Evolutionary conservation across 345 rosid genomes (phyloP).

Genomic region (Excoecaria cochinchinensis): DNA sequence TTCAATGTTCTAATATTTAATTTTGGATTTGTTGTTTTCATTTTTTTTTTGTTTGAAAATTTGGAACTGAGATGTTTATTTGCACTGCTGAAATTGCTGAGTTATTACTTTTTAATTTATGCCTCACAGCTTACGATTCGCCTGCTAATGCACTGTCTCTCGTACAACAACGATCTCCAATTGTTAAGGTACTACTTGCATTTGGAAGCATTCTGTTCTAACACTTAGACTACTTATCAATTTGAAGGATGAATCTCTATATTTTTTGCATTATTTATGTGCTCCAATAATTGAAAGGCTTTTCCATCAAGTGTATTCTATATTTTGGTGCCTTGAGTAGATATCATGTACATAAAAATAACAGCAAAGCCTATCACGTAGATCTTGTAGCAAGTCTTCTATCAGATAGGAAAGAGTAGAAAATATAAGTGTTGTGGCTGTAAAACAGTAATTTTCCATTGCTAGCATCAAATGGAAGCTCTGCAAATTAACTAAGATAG

Average conservation of each 20-base stretch:
- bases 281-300: not conserved
- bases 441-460: not conserved
- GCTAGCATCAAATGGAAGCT: not conserved
- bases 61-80: not conserved
- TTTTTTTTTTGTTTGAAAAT: not conserved
- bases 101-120: constrained; percentile 6
- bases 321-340: constrained; percentile 1
- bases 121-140: constrained; percentile 60
- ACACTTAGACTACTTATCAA: not conserved
- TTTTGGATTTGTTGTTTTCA: not conserved
- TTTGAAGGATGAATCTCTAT: not conserved
- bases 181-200: constrained; percentile 50
- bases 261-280: not conserved
- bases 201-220: not conserved
- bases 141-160: constrained; percentile 44
- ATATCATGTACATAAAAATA: not conserved
- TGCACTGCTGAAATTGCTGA: not conserved
- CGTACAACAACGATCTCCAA: constrained; percentile 82
- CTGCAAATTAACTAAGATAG: not conserved
- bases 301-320: not conserved
- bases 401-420: not conserved
- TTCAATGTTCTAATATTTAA: not conserved
- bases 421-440: not conserved
- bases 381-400: not conserved
- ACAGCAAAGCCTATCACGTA: not conserved